phyloP scores from a whole-genome alignment of 768 basidiomycete species.

The Tubosaeta sp. region DNA sequence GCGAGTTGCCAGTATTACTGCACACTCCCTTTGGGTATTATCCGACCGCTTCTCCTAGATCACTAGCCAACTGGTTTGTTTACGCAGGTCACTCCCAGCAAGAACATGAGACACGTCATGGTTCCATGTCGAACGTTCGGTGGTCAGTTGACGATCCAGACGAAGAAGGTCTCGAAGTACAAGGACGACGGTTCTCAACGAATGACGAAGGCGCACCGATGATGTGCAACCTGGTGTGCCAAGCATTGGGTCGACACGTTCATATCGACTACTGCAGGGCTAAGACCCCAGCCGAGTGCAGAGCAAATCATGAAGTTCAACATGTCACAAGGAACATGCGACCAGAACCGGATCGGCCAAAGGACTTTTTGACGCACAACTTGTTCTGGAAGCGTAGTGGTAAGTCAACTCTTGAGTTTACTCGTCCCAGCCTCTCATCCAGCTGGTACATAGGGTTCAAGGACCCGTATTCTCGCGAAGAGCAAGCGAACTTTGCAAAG shows the following conservation, averaged over 20 bases:
- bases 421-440: neutral
- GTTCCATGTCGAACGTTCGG: conserved; percentile 52
- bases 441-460: conserved; percentile 44
- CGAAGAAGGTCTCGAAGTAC: conserved; percentile 44
- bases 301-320: conserved; percentile 37
- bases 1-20: conserved; percentile 55
- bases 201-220: conserved; percentile 57
- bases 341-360: conserved; percentile 43
- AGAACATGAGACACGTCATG: conserved; percentile 58
- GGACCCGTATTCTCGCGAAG: conserved; percentile 58
- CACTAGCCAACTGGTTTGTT: neutral
- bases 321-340: conserved; percentile 39
- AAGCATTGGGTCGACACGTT: conserved; percentile 47
- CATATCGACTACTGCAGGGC: conserved; percentile 56
- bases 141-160: conserved; percentile 55
- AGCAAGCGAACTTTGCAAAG: conserved; percentile 47
- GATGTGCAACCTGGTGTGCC: conserved; percentile 56
- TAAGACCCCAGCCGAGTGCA: conserved; percentile 32
- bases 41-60: neutral
- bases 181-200: conserved; percentile 48
- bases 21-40: conserved; percentile 46
- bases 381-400: conserved; percentile 57
- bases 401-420: conserved; percentile 13
- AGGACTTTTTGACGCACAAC: conserved; percentile 54
- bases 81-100: conserved; percentile 48